Percentiles rank a stretch among this genome's conserved stretches.
phyloP scores from a whole-genome alignment of 2,329 filamentous ascomycete species.

The Diaporthe caulivora region DNA sequence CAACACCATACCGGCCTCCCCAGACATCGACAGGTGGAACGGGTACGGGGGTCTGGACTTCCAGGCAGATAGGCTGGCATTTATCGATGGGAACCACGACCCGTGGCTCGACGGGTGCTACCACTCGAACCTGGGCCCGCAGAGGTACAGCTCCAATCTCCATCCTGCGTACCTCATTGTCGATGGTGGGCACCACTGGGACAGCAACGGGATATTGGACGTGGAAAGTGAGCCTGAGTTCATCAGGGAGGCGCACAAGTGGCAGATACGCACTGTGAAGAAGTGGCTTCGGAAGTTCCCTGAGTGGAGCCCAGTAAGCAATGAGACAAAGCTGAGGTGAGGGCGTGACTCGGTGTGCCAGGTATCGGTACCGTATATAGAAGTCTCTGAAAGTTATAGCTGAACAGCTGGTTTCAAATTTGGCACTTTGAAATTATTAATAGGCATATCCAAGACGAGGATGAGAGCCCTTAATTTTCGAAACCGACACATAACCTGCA shows the following conservation, averaged over 20 bases:
- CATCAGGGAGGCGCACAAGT: constrained; percentile 62
- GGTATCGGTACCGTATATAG: no score
- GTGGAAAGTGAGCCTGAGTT: constrained; percentile 62
- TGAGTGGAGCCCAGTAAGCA: constrained; percentile 42
- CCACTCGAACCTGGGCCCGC: constrained; percentile 57
- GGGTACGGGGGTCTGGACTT: constrained; percentile 61
- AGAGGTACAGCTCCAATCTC: constrained; percentile 54
- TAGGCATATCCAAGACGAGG: no score
- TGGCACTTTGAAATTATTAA: no score
- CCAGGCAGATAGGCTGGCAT: constrained; percentile 59
- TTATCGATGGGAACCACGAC: constrained; percentile 65
- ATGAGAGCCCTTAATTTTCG: no score
- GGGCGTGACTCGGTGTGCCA: no score
- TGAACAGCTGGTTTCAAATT: background rate
- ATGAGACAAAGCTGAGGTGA: background rate
- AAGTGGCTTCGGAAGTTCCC: constrained; percentile 54
- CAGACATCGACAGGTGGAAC: constrained; percentile 57
- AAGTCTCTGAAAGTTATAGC: background rate
- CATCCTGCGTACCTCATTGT: constrained; percentile 63
- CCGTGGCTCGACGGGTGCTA: constrained; percentile 66
- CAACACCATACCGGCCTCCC: constrained; percentile 58
- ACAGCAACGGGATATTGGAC: constrained; percentile 55
- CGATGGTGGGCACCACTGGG: constrained; percentile 66
- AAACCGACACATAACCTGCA: background rate
- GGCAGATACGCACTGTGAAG: constrained; percentile 65